Base-by-base conservation (phyloP, 2,329 filamentous ascomycete genomes). In the Mycocentrospora acerina region DNA sequence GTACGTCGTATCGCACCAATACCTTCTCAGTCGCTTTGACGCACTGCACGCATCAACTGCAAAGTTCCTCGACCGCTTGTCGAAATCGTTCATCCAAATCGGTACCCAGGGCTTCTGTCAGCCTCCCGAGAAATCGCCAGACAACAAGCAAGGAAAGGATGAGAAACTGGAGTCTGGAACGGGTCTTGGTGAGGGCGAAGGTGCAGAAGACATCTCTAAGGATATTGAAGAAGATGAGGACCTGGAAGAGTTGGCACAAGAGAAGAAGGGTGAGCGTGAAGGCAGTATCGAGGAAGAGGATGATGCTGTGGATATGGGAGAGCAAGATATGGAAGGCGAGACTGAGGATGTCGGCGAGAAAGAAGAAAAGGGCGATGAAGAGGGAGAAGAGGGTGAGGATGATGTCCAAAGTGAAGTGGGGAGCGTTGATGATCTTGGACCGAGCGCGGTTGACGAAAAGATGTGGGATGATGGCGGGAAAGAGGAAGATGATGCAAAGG, bases 161-260 rank as follows among this genome's bases (percentile, higher is more conserved):
- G 88, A 90, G 10, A 86, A 95, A 55, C 75, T 96, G 19, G 91
- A 98, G 67, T 83, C 82, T 25, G 94, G 94, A 12, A 97, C 90
- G 9, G 94, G 93, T 24, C 81, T 98, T 16, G 94, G 93, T 14
- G 93, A 96, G 30, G 94, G 93, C 9, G 88, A 96, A 66, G 94
- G 91, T 13, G 90, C 86, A 4, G 90, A 98, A 62, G 91, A 98
- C 66, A 97, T 98, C 50, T 97, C 90, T 69, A 97, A 98, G 64
- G 93, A 98, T 59, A 86, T 98, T 31, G 82, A 88, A 48, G 85
- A 91, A 12, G 91, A 98, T 44, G 93, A 99, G 64, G 90, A 98
- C 62, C 72, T 98, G 4, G 83, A 87, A 0, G 93, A 98, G 53
- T 75, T 98, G 29, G 91, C 93, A 0, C 88, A 96, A 63, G 86